phyloP scores from a whole-genome alignment of 805 yeast genomes.

The Priceomyces medius region DNA sequence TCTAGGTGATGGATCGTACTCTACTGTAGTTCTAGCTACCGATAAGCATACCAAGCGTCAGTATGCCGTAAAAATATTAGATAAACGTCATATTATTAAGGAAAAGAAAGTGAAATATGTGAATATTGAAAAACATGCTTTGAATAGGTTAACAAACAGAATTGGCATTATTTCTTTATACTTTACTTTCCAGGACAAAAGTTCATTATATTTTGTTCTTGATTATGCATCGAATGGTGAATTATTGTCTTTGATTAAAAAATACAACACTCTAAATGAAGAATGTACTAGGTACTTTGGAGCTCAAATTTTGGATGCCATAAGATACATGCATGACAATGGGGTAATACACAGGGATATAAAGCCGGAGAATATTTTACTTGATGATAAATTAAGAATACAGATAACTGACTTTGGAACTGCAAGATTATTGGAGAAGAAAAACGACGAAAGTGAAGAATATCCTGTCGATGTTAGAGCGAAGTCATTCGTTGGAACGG shows the following conservation, averaged over 20 bases:
- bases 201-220: constrained; percentile 68
- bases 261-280: constrained; percentile 68
- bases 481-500: constrained; percentile 82
- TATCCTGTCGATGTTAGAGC: constrained; percentile 71
- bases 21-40: constrained; percentile 46
- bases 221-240: constrained; percentile 84
- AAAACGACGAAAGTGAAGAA: constrained; percentile 43
- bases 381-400: constrained; percentile 59
- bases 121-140: constrained; percentile 76
- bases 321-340: constrained; percentile 66
- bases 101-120: constrained; percentile 85
- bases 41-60: constrained; percentile 52
- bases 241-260: constrained; percentile 62
- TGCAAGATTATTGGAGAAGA: constrained; percentile 65
- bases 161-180: constrained; percentile 66
- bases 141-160: constrained; percentile 62
- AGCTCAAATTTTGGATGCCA: constrained; percentile 73
- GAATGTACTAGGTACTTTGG: constrained; percentile 65
- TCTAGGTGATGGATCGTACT: constrained; percentile 48
- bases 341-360: constrained; percentile 82
- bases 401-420: constrained; percentile 85
- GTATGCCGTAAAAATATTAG: constrained; percentile 76
- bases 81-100: constrained; percentile 72
- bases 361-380: constrained; percentile 77
- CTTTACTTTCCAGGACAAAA: constrained; percentile 78